phyloP scores from a whole-genome alignment of 2,329 filamentous ascomycete species.

The Boeremia exigua region DNA sequence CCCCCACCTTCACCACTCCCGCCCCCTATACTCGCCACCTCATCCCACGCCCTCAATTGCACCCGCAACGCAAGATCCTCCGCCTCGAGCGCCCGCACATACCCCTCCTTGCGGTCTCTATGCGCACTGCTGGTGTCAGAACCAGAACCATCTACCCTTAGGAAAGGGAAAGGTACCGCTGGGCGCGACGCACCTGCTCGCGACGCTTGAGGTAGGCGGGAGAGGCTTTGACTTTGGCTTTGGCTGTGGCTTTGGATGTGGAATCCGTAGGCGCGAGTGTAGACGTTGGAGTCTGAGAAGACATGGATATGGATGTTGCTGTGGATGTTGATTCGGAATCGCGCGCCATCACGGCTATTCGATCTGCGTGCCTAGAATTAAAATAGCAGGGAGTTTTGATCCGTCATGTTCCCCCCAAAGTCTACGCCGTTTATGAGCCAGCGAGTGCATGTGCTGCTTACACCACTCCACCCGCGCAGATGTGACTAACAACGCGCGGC shows the following conservation, averaged over 20 bases:
- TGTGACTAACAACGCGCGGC: too few species aligned
- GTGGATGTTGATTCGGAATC: too few species aligned
- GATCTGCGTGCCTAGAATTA: neutral
- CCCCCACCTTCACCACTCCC: neutral
- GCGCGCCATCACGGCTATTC: neutral
- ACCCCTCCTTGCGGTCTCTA: slow-evolving; percentile 34
- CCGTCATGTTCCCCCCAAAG: too few species aligned
- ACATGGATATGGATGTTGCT: neutral
- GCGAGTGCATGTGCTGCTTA: too few species aligned
- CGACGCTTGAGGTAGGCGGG: slow-evolving; percentile 33
- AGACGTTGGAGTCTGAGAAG: neutral
- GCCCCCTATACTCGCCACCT: too few species aligned
- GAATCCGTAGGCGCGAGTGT: neutral
- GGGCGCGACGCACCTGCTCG: slow-evolving; percentile 47
- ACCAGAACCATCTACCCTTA: neutral
- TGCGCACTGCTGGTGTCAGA: slow-evolving; percentile 23
- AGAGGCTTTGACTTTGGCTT: slow-evolving; percentile 11
- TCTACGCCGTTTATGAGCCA: too few species aligned
- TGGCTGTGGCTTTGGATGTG: neutral
- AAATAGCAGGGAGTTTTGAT: neutral
- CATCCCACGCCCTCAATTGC: slow-evolving; percentile 20
- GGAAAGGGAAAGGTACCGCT: slow-evolving; percentile 26
- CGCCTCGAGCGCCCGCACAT: slow-evolving; percentile 33
- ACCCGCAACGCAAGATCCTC: slow-evolving; percentile 32
- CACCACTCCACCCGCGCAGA: too few species aligned